Conservation (phyloP, 2,329 filamentous ascomycete genomes). For the Sporothrix inflata region DNA sequence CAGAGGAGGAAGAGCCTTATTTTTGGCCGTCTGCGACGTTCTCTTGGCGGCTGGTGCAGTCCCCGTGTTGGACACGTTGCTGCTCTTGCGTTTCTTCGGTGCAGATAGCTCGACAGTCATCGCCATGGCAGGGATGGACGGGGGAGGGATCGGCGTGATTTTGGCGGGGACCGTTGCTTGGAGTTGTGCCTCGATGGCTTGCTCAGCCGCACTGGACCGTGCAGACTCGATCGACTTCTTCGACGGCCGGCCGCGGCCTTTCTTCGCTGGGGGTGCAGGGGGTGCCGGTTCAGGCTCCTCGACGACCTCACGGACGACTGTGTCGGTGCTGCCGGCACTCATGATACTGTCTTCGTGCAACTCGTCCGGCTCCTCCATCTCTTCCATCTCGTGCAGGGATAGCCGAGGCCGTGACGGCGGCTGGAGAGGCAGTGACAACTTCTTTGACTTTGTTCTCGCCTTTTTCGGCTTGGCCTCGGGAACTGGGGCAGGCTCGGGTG, state of each 20-base stretch:
- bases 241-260: constrained; percentile 40
- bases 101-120: neutral
- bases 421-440: neutral
- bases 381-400: neutral
- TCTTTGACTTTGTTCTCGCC: constrained; percentile 16
- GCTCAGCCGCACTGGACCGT: constrained; percentile 21
- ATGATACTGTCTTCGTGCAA: constrained; percentile 37
- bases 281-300: constrained; percentile 22
- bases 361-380: constrained; percentile 26
- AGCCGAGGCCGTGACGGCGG: neutral
- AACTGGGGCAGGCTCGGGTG: neutral
- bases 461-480: constrained; percentile 26
- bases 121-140: neutral
- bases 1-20: constrained; percentile 40
- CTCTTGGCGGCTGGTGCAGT: neutral
- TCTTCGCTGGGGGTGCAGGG: constrained; percentile 35
- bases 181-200: neutral
- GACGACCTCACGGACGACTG: constrained; percentile 34
- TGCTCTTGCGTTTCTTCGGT: neutral
- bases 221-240: constrained; percentile 38
- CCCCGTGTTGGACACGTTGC: neutral
- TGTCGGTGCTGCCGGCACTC: constrained; percentile 32
- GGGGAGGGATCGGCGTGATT: constrained; percentile 27
- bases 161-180: constrained; percentile 20
- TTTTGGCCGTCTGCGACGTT: constrained; percentile 34